Evolutionary conservation across 176 grass and related monocot genomes (phyloP).

Genomic region (Triticum turgidum): DNA sequence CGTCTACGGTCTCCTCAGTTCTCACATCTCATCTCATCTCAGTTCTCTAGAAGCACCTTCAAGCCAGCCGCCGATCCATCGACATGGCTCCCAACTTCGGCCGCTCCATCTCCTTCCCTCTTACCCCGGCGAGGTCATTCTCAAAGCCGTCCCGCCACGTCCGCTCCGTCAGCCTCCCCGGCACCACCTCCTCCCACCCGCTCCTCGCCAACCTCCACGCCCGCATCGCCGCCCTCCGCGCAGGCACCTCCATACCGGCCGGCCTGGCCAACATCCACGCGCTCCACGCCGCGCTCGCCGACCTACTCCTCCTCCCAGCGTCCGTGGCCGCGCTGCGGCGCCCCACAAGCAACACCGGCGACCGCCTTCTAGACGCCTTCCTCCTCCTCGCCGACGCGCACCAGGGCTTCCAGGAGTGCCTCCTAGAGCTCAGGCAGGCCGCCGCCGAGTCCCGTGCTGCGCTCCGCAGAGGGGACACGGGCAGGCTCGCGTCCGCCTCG

Average conservation of each 20-base stretch:
- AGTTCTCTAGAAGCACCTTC: too few relatives aligned
- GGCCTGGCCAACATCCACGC: constrained; percentile 37
- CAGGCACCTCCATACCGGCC: background rate
- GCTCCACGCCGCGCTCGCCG: constrained; percentile 29
- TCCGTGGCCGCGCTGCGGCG: background rate
- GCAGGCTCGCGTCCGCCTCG: background rate
- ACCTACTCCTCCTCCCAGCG: background rate
- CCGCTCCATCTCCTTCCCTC: constrained; percentile 50
- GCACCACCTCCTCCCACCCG: constrained; percentile 38
- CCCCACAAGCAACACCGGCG: constrained; percentile 3
- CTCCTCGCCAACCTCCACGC: constrained; percentile 34
- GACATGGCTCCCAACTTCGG: too few relatives aligned
- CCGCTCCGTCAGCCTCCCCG: constrained; percentile 46
- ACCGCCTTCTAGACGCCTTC: constrained; percentile 51
- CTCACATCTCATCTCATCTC: background rate
- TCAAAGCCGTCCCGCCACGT: constrained; percentile 30
- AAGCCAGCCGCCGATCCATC: too few relatives aligned
- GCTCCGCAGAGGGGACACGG: constrained; percentile 24
- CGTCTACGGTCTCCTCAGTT: background rate
- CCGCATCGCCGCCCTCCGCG: background rate
- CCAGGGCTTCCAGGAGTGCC: constrained; percentile 32
- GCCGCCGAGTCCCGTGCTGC: constrained; percentile 22
- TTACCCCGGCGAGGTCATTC: constrained; percentile 26
- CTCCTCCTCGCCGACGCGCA: constrained; percentile 64
- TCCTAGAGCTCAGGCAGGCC: constrained; percentile 10